Conservation (phyloP, 1,284 basidiomycete species). For the Salmacisia buchloeana region DNA sequence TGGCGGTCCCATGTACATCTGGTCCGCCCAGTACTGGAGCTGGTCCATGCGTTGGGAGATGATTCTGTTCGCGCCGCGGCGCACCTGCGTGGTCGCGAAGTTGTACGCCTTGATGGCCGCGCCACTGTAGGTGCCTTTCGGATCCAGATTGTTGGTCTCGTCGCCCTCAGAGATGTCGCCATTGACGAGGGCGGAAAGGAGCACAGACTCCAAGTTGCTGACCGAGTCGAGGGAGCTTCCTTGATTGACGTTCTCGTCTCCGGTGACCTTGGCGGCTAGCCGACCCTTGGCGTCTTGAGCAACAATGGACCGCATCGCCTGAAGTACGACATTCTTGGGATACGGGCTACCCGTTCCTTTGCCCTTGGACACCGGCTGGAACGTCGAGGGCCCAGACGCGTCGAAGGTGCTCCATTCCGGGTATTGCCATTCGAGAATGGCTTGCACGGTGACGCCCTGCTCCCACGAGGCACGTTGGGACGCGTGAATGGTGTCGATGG, state of each 20-base stretch:
- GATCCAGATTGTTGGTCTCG: not conserved
- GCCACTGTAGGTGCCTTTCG: not conserved
- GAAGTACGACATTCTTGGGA: not conserved
- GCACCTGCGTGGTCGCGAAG: not conserved
- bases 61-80: not conserved
- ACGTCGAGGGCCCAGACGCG: not conserved
- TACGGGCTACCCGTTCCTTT: not conserved
- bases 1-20: not conserved
- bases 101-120: not conserved
- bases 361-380: not conserved
- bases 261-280: not conserved
- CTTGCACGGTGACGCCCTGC: constrained; percentile 4
- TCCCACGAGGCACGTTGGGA: constrained; percentile 1
- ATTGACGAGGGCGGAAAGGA: not conserved
- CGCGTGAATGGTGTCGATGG: not conserved
- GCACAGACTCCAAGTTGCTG: not conserved
- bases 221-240: not conserved
- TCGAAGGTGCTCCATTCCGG: not conserved
- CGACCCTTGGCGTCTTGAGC: not conserved
- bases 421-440: constrained; percentile 2
- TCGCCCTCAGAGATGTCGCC: not conserved
- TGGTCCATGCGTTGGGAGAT: not conserved
- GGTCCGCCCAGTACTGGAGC: constrained; percentile 5
- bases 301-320: not conserved
- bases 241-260: not conserved